These are phyloP conservation scores for Cladorrhinum samala DNA, from an alignment of 495 filamentous ascomycete species.

Conservation along the genomic window DNA sequence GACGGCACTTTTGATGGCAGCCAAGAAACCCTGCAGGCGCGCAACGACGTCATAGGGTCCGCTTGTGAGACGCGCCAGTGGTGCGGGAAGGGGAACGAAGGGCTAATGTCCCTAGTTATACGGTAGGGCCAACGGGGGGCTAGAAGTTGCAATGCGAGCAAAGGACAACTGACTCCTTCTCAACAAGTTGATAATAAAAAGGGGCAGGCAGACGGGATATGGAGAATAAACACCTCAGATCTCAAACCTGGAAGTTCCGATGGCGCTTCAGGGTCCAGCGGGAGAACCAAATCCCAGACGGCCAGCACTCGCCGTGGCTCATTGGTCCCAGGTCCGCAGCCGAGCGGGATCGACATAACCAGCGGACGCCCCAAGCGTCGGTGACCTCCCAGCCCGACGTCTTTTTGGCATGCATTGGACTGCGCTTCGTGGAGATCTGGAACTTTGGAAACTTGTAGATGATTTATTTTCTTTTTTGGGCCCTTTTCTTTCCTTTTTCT, in stretches of 20 bases:
- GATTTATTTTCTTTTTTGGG: too few relatives aligned
- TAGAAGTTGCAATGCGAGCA: too few relatives aligned
- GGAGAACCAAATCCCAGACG: not conserved
- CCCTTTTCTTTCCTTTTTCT: too few relatives aligned
- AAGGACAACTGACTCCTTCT: too few relatives aligned
- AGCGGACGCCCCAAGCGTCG: slow-evolving; percentile 3
- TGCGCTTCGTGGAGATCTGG: too few relatives aligned
- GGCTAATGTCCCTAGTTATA: not conserved
- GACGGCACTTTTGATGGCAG: slow-evolving; percentile 1
- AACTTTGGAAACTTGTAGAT: too few relatives aligned
- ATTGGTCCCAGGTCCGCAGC: not conserved
- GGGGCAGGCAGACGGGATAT: too few relatives aligned
- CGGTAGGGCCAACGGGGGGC: not conserved
- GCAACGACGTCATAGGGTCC: not conserved
- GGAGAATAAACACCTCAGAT: too few relatives aligned
- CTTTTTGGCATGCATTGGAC: not conserved
- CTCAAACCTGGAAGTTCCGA: not conserved
- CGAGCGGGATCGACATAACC: slow-evolving; percentile 1
- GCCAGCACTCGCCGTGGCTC: too few relatives aligned
- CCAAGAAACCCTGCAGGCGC: not conserved
- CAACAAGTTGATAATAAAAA: too few relatives aligned
- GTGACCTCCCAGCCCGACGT: not conserved
- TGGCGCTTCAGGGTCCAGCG: not conserved
- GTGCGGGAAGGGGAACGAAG: not conserved
- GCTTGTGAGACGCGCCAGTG: not conserved